Evolutionary conservation across 305 asterid genomes (phyloP).

Genomic region (Fraxinus greggii): DNA sequence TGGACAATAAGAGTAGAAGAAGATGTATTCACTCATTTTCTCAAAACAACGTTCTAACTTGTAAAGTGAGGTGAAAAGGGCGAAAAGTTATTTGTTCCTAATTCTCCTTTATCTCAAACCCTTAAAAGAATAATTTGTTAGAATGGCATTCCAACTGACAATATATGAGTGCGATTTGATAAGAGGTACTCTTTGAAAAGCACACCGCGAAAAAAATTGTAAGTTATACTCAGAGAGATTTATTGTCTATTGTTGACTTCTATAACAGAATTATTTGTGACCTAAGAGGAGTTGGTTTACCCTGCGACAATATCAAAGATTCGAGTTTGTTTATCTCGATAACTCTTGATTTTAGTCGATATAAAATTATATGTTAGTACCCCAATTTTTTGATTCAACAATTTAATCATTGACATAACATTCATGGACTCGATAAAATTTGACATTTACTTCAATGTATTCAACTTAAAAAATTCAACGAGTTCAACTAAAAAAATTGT

Average conservation of each 20-base stretch:
- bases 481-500: not conserved
- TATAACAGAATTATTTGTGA: not conserved
- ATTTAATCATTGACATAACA: not conserved
- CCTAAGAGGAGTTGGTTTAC: not conserved
- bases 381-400: not conserved
- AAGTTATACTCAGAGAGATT: not conserved
- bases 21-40: not conserved
- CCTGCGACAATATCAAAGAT: not conserved
- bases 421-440: not conserved
- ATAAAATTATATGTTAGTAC: not conserved
- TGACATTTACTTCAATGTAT: not conserved
- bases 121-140: not conserved
- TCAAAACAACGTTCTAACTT: not conserved
- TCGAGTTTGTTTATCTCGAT: not conserved
- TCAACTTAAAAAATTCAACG: not conserved
- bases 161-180: not conserved
- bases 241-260: not conserved
- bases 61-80: not conserved
- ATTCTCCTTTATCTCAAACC: not conserved
- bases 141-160: not conserved
- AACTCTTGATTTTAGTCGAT: not conserved
- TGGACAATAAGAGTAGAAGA: not conserved
- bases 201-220: not conserved
- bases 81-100: not conserved
- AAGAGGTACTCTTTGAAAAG: not conserved